Conservation (phyloP, 2,329 filamentous ascomycete species). For the Sclerotinia nivalis region DNA sequence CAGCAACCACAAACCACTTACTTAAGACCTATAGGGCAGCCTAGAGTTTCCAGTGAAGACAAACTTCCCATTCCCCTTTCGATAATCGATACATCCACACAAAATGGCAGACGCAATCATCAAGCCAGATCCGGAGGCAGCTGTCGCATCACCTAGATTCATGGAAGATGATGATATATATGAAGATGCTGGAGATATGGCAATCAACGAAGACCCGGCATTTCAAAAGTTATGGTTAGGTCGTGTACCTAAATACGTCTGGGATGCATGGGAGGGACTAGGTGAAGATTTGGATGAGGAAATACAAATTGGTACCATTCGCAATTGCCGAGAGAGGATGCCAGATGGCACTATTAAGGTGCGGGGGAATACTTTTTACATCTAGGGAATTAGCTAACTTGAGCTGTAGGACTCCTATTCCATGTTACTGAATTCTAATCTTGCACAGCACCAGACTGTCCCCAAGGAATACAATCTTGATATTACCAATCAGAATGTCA, state of each 20-base stretch:
- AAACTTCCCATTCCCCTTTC: neutral
- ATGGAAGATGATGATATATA: constrained; percentile 67
- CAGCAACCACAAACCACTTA: neutral
- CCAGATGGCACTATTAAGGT: constrained; percentile 52
- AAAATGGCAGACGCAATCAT: constrained; percentile 43
- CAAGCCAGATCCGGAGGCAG: constrained; percentile 53
- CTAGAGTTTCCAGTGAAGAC: neutral
- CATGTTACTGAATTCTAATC: constrained; percentile 67
- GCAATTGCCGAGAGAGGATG: constrained; percentile 49
- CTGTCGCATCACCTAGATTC: constrained; percentile 46
- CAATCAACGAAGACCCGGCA: constrained; percentile 49
- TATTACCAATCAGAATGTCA: constrained; percentile 64
- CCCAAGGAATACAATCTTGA: constrained; percentile 87
- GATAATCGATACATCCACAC: constrained; percentile 2
- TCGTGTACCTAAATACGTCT: constrained; percentile 76
- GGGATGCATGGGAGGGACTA: constrained; percentile 74
- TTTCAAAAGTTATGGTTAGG: constrained; percentile 65
- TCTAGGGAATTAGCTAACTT: constrained; percentile 24
- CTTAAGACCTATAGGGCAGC: neutral
- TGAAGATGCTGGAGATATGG: constrained; percentile 65
- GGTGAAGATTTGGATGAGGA: constrained; percentile 70
- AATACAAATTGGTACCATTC: constrained; percentile 75
- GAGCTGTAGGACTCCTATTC: constrained; percentile 49
- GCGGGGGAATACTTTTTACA: constrained; percentile 21
- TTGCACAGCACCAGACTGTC: constrained; percentile 69